Evolutionary conservation across 257 asterid species (phyloP).

Genomic region (Ilex asprella): DNA sequence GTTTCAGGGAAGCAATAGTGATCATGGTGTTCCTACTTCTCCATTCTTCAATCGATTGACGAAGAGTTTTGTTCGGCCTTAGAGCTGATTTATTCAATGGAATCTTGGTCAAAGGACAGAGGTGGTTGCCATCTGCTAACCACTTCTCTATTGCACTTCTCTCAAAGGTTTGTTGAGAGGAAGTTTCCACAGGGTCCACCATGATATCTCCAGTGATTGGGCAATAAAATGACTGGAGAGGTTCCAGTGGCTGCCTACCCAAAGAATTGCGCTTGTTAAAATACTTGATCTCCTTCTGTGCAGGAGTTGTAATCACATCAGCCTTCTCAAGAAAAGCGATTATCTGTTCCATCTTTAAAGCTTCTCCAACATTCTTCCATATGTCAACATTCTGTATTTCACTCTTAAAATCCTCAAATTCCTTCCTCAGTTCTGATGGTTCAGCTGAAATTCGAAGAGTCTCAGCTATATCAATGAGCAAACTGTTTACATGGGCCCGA

Average conservation of each 20-base stretch:
- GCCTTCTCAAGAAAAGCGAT: conserved; percentile 29
- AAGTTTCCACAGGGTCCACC: conserved; percentile 42
- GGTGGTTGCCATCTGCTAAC: conserved; percentile 24
- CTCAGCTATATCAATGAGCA: conserved; percentile 26
- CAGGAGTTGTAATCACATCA: conserved; percentile 24
- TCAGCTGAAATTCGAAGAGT: conserved; percentile 24
- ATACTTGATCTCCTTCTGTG: conserved; percentile 30
- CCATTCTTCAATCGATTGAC: conserved; percentile 49
- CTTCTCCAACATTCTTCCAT: conserved; percentile 17
- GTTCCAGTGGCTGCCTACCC: conserved; percentile 34
- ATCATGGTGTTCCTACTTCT: conserved; percentile 35
- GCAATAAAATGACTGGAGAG: conserved; percentile 40
- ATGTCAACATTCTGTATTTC: conserved; percentile 15
- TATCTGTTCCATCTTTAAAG: conserved; percentile 36
- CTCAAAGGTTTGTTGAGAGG: conserved; percentile 35
- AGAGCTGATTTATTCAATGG: conserved; percentile 21
- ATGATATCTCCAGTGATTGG: conserved; percentile 38
- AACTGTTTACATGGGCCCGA: conserved; percentile 29
- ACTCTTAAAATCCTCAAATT: conserved; percentile 23
- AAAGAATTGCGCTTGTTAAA: conserved; percentile 29
- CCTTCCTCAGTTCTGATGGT: conserved; percentile 19
- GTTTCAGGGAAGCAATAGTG: conserved; percentile 35
- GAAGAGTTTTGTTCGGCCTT: conserved; percentile 34
- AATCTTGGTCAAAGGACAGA: conserved; percentile 38
- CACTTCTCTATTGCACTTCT: conserved; percentile 37